A percentile compares a stretch with the other conserved stretches of the same genome.
Evolutionary conservation across 148 eudicot species (phyloP).

Genomic region (Fagopyrum homotropicum): DNA sequence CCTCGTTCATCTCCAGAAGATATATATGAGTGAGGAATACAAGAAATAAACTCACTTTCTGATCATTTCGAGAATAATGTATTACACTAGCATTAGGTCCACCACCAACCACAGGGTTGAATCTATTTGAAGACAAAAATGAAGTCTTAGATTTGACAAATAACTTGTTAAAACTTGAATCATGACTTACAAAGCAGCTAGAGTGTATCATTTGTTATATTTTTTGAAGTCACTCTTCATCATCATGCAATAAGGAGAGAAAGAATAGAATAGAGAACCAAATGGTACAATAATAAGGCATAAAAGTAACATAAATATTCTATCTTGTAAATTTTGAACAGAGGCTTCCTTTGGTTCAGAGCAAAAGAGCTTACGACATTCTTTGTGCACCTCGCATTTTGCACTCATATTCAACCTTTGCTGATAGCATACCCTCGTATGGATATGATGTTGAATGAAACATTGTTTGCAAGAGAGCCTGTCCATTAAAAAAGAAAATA

Average conservation of each 20-base stretch:
- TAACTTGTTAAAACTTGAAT: neutral
- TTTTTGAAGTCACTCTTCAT: neutral
- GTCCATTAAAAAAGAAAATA: conserved; percentile 11
- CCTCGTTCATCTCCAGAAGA: neutral
- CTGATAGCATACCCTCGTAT: conserved; percentile 71
- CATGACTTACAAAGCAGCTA: neutral
- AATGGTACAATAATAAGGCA: neutral
- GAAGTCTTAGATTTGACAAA: neutral
- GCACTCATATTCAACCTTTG: conserved; percentile 97
- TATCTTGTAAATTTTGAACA: neutral
- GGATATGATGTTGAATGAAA: conserved; percentile 67
- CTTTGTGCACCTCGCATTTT: conserved; percentile 92
- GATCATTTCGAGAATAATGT: conserved; percentile 93
- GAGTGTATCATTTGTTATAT: neutral
- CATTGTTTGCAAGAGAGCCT: conserved; percentile 86
- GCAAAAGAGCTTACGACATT: conserved; percentile 75
- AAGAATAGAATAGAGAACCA: neutral
- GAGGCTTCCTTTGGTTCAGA: neutral
- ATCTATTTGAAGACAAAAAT: conserved; percentile 33
- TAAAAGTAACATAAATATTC: neutral
- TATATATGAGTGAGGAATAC: neutral
- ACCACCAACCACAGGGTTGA: conserved; percentile 97
- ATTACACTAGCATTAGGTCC: conserved; percentile 85
- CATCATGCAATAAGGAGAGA: neutral
- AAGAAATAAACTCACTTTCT: conserved; percentile 46